These are phyloP conservation scores for Misopates orontium DNA, from an alignment of 257 asterid genomes.

Conservation along the genomic window DNA sequence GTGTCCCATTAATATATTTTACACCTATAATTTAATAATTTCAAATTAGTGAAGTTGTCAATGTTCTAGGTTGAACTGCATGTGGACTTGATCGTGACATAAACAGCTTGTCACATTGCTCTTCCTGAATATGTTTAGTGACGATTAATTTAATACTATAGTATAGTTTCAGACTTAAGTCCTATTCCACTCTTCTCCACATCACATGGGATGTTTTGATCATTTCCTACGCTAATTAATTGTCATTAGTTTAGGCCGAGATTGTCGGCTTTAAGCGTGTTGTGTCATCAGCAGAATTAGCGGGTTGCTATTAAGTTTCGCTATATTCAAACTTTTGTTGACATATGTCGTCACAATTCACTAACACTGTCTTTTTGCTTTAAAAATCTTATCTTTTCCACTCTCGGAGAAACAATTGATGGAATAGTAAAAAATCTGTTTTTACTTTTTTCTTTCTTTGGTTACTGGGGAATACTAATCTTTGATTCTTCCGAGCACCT, in stretches of 20 bases:
- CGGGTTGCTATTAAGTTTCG: background rate
- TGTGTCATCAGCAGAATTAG: background rate
- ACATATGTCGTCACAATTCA: too few relatives aligned
- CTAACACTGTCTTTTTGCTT: too few relatives aligned
- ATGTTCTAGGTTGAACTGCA: background rate
- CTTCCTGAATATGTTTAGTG: background rate
- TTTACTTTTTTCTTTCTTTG: too few relatives aligned
- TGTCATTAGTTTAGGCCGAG: background rate
- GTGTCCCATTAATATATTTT: background rate
- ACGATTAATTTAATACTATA: background rate
- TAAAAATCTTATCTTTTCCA: too few relatives aligned
- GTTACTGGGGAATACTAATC: too few relatives aligned
- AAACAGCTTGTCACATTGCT: background rate
- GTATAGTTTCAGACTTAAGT: constrained; percentile 11
- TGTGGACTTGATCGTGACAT: background rate
- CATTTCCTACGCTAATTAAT: background rate
- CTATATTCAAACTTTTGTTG: too few relatives aligned
- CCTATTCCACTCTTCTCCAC: background rate
- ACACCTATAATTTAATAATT: background rate
- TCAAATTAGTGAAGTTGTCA: background rate
- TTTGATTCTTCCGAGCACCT: too few relatives aligned
- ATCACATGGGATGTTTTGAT: constrained; percentile 34
- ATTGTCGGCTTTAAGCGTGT: constrained; percentile 12
- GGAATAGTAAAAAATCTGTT: too few relatives aligned
- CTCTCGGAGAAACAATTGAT: too few relatives aligned